Base-by-base conservation (phyloP, 192 early-diverging fungal genomes). In the Hyaloraphidium curvatum region DNA sequence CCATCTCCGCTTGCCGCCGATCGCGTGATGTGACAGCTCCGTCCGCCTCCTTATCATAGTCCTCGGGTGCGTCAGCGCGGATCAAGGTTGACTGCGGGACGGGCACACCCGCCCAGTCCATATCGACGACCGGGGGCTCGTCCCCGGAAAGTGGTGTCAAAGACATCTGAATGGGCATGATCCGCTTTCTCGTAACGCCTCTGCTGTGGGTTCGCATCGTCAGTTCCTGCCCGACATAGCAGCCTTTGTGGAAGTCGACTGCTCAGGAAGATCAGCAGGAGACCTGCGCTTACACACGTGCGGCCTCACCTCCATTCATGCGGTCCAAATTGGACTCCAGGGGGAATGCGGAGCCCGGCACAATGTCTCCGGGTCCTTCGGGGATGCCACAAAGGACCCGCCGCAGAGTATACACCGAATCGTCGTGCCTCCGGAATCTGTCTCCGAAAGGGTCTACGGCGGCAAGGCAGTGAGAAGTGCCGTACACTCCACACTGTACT, bases 241-340 rank as follows among this genome's bases (percentile, higher is more conserved):
- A 98, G 1, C 94, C 94, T 69, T 98, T 98, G 52, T 73, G 68
- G 68, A 94, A 98, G 64, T 96, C 87, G 51, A 98, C 88, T 86
- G 57, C 7, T 29, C 33, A 31, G 28, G 9, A 52, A 40, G 17
- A 22, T 28, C 30, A 2, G 23, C 27, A 9, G 43, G 11, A 29
- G 28, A 22, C 51, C 27, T n/a, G 25, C 26, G 33, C 30, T 27
- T n/a, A 19, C 13, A 52, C 19, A 27, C 26, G 22, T 31, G 19
- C 40, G 14, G 28, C 50, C 55, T 57, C 68, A 83, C 83, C 80
- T 56, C 92, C 92, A 41, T 72, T 64, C 79, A 98, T 86, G 52
- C 79, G 79, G 63, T 98, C 94, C 29, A 94, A 60, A 57, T 96
- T 95, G 48, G 75, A 77, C 60, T 98, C 92, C 39, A 97, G 64